Percentiles rank a stretch among this genome's conserved stretches.
phyloP scores from a whole-genome alignment of 306 rosid genomes.

The Begonia fuchsioides region DNA sequence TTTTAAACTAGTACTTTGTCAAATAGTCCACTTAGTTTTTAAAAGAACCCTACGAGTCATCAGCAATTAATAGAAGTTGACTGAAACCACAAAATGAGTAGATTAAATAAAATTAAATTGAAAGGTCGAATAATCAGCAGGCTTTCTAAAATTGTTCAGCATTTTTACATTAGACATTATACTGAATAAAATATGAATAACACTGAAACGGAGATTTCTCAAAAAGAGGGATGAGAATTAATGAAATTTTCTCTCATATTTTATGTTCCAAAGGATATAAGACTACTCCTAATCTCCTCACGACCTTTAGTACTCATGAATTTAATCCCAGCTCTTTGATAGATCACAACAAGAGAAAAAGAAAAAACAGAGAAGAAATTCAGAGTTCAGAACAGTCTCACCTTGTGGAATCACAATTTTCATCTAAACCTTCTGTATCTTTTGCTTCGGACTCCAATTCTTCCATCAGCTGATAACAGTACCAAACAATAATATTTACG shows the following conservation, averaged over 20 bases:
- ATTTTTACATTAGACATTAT: too few species aligned
- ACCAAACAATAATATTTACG: too few species aligned
- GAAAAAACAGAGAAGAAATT: not conserved
- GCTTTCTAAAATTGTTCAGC: too few species aligned
- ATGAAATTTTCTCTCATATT: not conserved
- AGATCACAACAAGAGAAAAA: too few species aligned
- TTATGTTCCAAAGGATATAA: not conserved
- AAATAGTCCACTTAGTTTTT: not conserved
- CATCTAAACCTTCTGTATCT: conserved; percentile 68
- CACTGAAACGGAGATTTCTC: not conserved
- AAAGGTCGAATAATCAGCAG: too few species aligned
- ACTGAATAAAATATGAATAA: too few species aligned
- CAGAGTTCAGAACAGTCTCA: conserved; percentile 28
- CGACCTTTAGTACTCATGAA: too few species aligned
- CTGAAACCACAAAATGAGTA: not conserved
- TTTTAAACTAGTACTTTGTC: not conserved
- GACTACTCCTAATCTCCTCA: too few species aligned
- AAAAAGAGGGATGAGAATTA: not conserved
- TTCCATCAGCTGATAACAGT: conserved; percentile 59
- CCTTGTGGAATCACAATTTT: conserved; percentile 40
- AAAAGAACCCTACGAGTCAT: not conserved
- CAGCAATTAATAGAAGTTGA: not conserved
- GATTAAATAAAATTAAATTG: not conserved
- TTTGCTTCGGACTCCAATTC: conserved; percentile 81
- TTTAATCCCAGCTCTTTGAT: too few species aligned